Base-by-base conservation (phyloP, 306 rosid species). In the Prunus padus region DNA sequence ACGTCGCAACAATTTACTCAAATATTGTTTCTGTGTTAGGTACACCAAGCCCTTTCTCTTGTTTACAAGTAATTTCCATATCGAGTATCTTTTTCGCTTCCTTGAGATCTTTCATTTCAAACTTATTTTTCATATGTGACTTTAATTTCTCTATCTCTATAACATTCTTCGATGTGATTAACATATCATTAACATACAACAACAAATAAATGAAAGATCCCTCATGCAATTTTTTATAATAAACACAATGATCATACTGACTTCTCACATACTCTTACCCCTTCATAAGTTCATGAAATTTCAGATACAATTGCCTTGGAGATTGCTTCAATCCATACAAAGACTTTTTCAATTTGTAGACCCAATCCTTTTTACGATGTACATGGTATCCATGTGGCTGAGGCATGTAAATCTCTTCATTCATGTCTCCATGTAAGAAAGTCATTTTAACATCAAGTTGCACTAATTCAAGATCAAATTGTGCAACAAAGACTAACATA, bases 311-410 rank as follows among this genome's bases (percentile, higher is more conserved):
- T 18, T 18, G 59, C 4, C 72, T 28, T 5, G 15, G 42, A 13
- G 72, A 47, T 47, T 68, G 59, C 57, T 68, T 68, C 22, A 47
- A 49, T 4, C 72, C 42, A 46, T 25, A 68, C 0, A 68, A n/a
- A 0, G 59, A 68, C 37, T 68, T 40, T 0, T 65, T 42, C 30
- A 40, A 20, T 40, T 40, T 70, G 30, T 30, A 40, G 0, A 65
- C 51, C 40, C 14, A 46, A 15, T 25, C 1, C 42, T 68, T 9
- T 1, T 68, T 68, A 4, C 6, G 3, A 2, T 7, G 3, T 19
- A 3, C 40, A 1, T 13, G 0, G 0, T 18, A 68, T 4, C 57
- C 42, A 46, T 68, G 40, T 3, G 1, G 23, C 2, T 47, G 9
- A 3, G 8, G 15, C 57, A 47, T 68, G 7, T 68, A 68, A 68